Conservation (phyloP, 768 basidiomycete genomes). For the Rickenella mellea region DNA sequence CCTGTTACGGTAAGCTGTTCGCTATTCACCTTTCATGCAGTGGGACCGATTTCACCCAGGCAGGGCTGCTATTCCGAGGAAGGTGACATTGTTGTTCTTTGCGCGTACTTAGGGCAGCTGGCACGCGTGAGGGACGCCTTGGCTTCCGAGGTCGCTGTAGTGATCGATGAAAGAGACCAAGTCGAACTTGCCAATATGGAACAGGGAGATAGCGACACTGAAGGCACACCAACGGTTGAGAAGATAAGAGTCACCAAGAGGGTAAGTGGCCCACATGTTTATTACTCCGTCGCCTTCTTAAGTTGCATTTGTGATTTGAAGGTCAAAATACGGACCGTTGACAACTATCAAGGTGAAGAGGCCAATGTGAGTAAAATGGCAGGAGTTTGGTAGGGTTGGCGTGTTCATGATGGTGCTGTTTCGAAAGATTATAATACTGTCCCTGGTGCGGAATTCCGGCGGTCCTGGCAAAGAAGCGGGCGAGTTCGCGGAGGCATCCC, state of each 20-base stretch:
- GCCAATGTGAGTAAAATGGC: slow-evolving; percentile 32
- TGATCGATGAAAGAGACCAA: slow-evolving; percentile 64
- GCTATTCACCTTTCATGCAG: not conserved
- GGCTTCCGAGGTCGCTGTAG: slow-evolving; percentile 40
- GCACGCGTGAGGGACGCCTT: slow-evolving; percentile 34
- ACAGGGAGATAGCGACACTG: slow-evolving; percentile 24
- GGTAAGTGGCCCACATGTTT: slow-evolving; percentile 24
- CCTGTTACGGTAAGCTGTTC: slow-evolving; percentile 26
- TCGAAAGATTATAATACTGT: slow-evolving; percentile 56
- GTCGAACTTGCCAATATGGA: slow-evolving; percentile 48
- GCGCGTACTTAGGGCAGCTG: slow-evolving; percentile 44
- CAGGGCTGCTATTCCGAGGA: slow-evolving; percentile 37
- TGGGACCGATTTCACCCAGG: slow-evolving; percentile 11
- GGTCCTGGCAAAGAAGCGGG: slow-evolving; percentile 26
- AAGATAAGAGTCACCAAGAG: slow-evolving; percentile 42
- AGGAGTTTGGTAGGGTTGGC: not conserved
- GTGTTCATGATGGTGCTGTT: slow-evolving; percentile 1
- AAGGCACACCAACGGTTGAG: slow-evolving; percentile 22
- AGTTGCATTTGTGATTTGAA: slow-evolving; percentile 13
- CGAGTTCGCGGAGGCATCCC: slow-evolving; percentile 14
- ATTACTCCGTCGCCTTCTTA: not conserved
- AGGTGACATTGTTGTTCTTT: slow-evolving; percentile 46
- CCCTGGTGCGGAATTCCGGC: slow-evolving; percentile 65
- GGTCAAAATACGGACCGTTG: slow-evolving; percentile 66
- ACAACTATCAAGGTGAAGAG: slow-evolving; percentile 75